A percentile compares a stretch with the other conserved stretches of the same genome.
Conservation (phyloP, 441 rosid species). For the Manihot esculenta region DNA sequence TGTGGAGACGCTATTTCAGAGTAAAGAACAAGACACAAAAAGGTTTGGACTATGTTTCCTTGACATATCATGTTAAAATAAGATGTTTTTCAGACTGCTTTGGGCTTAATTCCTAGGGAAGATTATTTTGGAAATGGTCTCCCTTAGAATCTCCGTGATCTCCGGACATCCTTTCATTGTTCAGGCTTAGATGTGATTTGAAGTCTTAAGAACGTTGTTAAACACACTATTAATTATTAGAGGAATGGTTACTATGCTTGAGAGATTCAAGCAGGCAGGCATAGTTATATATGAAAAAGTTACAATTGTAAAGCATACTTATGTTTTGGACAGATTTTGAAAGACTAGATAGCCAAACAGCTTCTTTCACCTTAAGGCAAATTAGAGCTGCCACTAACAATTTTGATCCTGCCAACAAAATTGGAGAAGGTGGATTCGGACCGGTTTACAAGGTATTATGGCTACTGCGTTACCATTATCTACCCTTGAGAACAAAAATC, state of each 20-base stretch:
- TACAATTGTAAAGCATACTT: neutral
- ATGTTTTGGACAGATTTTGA: conserved; percentile 18
- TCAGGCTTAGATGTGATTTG: too few species aligned
- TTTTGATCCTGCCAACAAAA: conserved; percentile 15
- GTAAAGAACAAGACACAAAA: neutral
- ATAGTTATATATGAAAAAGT: neutral
- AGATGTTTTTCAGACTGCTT: neutral
- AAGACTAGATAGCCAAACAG: conserved; percentile 21
- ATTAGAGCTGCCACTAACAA: conserved; percentile 19
- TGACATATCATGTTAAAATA: neutral
- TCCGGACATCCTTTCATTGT: too few species aligned
- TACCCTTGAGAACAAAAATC: neutral
- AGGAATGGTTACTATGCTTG: neutral
- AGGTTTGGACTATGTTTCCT: conserved; percentile 4
- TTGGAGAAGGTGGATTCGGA: conserved; percentile 22
- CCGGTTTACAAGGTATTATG: conserved; percentile 15
- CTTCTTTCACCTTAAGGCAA: conserved; percentile 7
- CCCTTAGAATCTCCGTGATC: too few species aligned
- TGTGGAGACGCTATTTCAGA: conserved; percentile 19
- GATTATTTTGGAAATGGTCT: neutral
- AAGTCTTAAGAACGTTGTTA: too few species aligned
- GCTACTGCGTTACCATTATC: neutral
- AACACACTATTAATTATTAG: neutral
- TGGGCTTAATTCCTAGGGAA: neutral
- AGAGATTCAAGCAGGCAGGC: too few species aligned